Evolutionary conservation across 805 yeast genomes (phyloP).

Genomic region (Candida quercuum): DNA sequence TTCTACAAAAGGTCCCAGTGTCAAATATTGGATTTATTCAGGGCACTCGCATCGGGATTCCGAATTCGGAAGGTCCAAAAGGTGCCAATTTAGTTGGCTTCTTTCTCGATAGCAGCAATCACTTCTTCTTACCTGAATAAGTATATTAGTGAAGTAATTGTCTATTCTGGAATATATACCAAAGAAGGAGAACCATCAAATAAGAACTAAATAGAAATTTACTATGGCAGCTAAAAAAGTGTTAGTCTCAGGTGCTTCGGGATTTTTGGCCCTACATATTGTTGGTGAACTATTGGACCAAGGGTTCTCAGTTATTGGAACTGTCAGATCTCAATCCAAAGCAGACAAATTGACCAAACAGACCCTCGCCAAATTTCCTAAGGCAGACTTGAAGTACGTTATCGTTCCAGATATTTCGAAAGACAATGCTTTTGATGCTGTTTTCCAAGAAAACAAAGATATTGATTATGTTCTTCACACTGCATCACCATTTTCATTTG

Average conservation of each 20-base stretch:
- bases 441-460: conserved; percentile 40
- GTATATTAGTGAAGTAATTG: no score
- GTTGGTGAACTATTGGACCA: conserved; percentile 29
- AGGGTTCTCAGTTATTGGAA: conserved; percentile 35
- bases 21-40: no score
- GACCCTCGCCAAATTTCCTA: conserved; percentile 21
- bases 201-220: no score
- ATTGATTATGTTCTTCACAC: conserved; percentile 48
- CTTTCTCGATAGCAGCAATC: no score
- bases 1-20: no score
- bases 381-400: conserved; percentile 31
- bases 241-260: conserved; percentile 41
- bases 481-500: conserved; percentile 51
- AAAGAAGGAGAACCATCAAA: no score
- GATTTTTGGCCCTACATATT: conserved; percentile 40
- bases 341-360: conserved; percentile 23
- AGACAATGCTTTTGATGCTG: conserved; percentile 36
- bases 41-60: no score
- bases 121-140: no score
- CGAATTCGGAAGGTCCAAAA: no score
- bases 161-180: no score
- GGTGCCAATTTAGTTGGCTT: no score
- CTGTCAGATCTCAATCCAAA: conserved; percentile 34
- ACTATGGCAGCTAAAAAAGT: conserved; percentile 14
- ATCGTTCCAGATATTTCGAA: conserved; percentile 39